A percentile compares a stretch with the other conserved stretches of the same genome.
phyloP scores from a whole-genome alignment of 2,329 filamentous ascomycete species.

The Rhytidhysteron rufulum region DNA sequence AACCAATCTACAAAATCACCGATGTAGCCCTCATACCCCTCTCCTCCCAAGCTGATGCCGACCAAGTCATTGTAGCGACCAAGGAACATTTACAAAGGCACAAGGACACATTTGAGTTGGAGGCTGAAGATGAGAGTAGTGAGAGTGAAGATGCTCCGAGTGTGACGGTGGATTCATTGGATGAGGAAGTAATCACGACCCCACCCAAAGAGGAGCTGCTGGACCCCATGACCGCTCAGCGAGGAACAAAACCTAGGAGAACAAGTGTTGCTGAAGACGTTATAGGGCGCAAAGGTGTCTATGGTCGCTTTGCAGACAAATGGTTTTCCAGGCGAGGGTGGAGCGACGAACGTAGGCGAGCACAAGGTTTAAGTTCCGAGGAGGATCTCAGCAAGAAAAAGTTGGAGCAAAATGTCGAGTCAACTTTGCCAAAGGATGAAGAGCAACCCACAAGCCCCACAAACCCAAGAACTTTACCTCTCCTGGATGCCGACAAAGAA shows the following conservation, averaged over 20 bases:
- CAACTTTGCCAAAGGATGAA: constrained; percentile 20
- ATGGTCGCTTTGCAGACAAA: constrained; percentile 81
- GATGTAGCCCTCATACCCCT: constrained; percentile 90
- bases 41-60: constrained; percentile 69
- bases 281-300: constrained; percentile 74
- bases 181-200: constrained; percentile 29
- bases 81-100: constrained; percentile 42
- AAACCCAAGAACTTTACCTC: constrained; percentile 18
- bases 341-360: constrained; percentile 66
- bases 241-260: constrained; percentile 15
- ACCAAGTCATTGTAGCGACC: constrained; percentile 65
- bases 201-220: constrained; percentile 29
- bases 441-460: constrained; percentile 14
- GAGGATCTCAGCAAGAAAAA: constrained; percentile 41
- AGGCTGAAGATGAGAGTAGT: constrained; percentile 30
- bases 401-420: constrained; percentile 28
- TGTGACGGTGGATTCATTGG: constrained; percentile 31
- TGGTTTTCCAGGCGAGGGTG: constrained; percentile 90
- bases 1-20: constrained; percentile 79
- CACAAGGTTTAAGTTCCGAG: constrained; percentile 62
- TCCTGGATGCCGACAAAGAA: constrained; percentile 11
- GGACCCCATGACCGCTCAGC: constrained; percentile 25
- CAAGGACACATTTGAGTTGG: constrained; percentile 21
- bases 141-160: constrained; percentile 27
- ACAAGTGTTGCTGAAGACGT: constrained; percentile 81